Base-by-base conservation (phyloP, 140 eudicot species). In the Oenanthe javanica region DNA sequence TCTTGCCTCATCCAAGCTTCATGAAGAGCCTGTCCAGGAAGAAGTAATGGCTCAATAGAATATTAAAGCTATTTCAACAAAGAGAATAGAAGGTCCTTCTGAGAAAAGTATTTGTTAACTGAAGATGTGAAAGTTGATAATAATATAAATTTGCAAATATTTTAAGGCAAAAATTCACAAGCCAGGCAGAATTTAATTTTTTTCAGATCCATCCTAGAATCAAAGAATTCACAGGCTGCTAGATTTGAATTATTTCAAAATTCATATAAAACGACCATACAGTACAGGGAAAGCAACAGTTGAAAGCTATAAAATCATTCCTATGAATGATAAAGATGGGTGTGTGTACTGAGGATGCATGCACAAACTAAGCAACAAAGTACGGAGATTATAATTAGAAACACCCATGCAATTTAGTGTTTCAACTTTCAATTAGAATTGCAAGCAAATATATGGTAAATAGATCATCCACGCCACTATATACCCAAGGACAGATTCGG, bases 1-100 rank as follows among this genome's bases (percentile, higher is more conserved):
- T 94, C 98, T 84, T 94, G 98, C 88, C 89, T 94, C 98, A 94
- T 90, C 79, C 90, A 77, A 82, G 98, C 97, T 83, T 94, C 98
- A 86, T 93, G 91, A 69, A 94, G 90, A 48, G 97, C 97, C 98
- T 93, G 87, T 79, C 42, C 82, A 85, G 19, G n/a, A 16, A 80
- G 72, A 81, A 72, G 46, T 70, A 77, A 43, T 19, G 31, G 18
- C 38, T 9, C 40, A 10, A 73, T n/a, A 6, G 25, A 42, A 47
- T 42, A 42, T 51, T 51, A 43, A 18, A n/a, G 31, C 31, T 59
- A 59, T 21, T 59, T 59, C 12, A 59, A 59, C 31, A 59, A 59
- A 21, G 67, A 59, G 36, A 21, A 61, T 61, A n/a, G 1, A 8
- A 59, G 36, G 69, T n/a, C 36, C 69, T 69, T 25, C 46, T 23